phyloP scores from a whole-genome alignment of 2,329 filamentous ascomycete genomes.

The Fusarium tanahbumbuense region DNA sequence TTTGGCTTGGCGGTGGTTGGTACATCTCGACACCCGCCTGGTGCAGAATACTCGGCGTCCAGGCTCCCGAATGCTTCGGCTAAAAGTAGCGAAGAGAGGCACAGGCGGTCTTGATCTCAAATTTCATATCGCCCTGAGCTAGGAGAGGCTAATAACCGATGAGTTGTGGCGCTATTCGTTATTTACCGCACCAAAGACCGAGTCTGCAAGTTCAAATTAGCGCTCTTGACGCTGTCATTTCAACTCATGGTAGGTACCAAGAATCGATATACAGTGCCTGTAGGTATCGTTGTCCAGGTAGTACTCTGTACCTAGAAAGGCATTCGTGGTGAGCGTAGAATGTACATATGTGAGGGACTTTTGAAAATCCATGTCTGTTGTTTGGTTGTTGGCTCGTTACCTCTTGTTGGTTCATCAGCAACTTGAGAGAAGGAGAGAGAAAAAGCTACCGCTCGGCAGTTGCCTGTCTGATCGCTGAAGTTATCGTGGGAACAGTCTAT shows the following conservation, averaged over 20 bases:
- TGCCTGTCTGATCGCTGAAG: neutral
- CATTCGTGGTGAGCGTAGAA: slow-evolving; percentile 8
- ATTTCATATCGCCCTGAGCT: slow-evolving; percentile 1
- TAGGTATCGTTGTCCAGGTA: neutral
- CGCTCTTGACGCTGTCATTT: slow-evolving; percentile 10
- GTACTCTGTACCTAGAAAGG: neutral
- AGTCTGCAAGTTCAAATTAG: slow-evolving; percentile 1
- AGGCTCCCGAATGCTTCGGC: slow-evolving; percentile 12
- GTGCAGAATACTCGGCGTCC: neutral
- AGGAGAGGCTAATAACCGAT: slow-evolving; percentile 22
- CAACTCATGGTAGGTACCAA: neutral
- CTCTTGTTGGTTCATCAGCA: neutral
- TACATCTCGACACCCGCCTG: slow-evolving; percentile 16
- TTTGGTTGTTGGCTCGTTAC: neutral
- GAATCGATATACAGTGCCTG: neutral
- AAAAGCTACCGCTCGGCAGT: neutral
- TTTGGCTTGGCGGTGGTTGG: slow-evolving; percentile 32
- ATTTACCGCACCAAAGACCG: slow-evolving; percentile 10
- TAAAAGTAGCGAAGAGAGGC: slow-evolving; percentile 25
- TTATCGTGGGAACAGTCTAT: slow-evolving; percentile 10
- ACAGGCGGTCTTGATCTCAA: slow-evolving; percentile 6
- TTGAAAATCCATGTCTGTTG: slow-evolving; percentile 1
- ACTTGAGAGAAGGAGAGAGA: neutral
- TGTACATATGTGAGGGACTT: slow-evolving; percentile 14
- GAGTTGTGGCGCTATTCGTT: slow-evolving; percentile 36